Evolutionary conservation across 306 rosid genomes (phyloP), one percentile per base, ranked within the genome.

Genomic region (Hippophae gyantsensis): DNA sequence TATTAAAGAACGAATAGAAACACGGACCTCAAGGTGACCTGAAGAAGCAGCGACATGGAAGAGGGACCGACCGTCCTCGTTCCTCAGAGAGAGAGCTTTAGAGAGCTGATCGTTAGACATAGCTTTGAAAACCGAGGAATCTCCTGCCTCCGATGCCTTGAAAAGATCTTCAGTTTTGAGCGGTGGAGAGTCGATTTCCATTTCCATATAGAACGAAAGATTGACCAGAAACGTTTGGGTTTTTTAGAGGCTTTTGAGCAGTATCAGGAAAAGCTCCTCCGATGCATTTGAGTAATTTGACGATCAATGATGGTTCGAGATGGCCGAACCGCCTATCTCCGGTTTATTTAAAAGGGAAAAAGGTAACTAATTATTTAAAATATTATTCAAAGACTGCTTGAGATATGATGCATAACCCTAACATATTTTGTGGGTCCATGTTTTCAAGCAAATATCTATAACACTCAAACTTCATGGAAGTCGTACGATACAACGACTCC

Each of bases 1-100:
- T 1, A 42, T 7, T 23, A 52, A 56, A 52, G 18, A 57, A 13
- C 2, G 44, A 1, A 43, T 43, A 18, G 23, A 49, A 58, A 54
- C 56, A 72, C 57, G 47, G 47, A 87, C 98, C 89, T 87, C 77
- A 42, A 82, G n/a, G 67, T 73, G 86, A 42, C 74, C 73, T 7
- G 82, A 81, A 73, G 97, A 85, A 58, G 64, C 87, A 25, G 96
- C 89, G 42, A 81, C 87, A 62, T 90, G 96, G 27, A 87, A 85
- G 74, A 90, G 78, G 62, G 97, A 83, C 52, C 98, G 96, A 48
- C 43, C 72, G 63, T 87, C 98, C 67, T 87, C 98, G 77, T 87
- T 87, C 56, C 86, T 65, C 10, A 81, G 72, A 64, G 84, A 76
- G 32, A 85, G 81, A 9, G 80, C 72, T 53, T 69, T 61, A n/a